Percentiles rank a stretch among this genome's conserved stretches.
Conservation (phyloP, 140 eudicot genomes). For the Senecio squalidus region DNA sequence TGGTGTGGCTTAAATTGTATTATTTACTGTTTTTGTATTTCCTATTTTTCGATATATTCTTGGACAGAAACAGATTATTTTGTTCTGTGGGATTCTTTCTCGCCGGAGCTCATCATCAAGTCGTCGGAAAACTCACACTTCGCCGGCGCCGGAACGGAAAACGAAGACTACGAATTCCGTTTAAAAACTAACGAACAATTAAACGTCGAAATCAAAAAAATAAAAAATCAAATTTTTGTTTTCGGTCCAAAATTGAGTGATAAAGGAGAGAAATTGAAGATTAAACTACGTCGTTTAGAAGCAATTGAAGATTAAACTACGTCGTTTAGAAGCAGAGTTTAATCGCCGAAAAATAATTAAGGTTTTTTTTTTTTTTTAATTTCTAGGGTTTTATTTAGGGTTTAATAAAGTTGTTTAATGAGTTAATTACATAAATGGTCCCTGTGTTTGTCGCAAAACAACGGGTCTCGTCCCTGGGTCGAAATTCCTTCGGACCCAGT, state of each 20-base stretch:
- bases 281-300: neutral
- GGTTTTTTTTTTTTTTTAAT: slow-evolving; percentile 8
- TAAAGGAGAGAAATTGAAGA: slow-evolving; percentile 18
- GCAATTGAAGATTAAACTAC: too few species aligned
- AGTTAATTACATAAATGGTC: too few species aligned
- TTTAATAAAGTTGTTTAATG: too few species aligned
- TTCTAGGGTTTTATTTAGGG: too few species aligned
- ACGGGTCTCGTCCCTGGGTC: too few species aligned
- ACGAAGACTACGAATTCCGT: neutral
- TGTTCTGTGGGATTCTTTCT: too few species aligned
- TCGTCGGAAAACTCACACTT: neutral
- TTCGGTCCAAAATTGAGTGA: neutral
- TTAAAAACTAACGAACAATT: neutral
- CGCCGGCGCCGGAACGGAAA: neutral
- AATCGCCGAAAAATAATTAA: neutral
- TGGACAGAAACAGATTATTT: too few species aligned
- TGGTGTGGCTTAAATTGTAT: too few species aligned
- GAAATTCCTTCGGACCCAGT: too few species aligned
- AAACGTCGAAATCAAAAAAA: neutral
- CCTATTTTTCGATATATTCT: too few species aligned
- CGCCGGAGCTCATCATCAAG: slow-evolving; percentile 19
- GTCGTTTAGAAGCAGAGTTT: slow-evolving; percentile 13
- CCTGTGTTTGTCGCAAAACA: too few species aligned
- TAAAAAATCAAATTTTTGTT: neutral
- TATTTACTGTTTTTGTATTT: too few species aligned